Conservation (phyloP, 257 asterid genomes). For the Nicotiana tabacum region DNA sequence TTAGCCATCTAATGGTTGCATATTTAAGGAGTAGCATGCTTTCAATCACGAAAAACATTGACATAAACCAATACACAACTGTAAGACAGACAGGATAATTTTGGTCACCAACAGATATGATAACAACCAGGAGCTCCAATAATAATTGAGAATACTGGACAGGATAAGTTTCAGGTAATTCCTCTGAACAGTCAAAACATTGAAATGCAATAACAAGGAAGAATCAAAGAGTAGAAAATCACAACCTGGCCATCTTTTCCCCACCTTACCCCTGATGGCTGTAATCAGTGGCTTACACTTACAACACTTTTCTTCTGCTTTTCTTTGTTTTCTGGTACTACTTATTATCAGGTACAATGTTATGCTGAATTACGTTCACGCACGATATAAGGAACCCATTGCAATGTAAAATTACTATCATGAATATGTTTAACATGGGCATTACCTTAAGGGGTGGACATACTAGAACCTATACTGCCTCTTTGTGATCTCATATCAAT, state of each 20-base stretch:
- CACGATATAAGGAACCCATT: not conserved
- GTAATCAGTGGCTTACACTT: not conserved
- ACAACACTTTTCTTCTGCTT: not conserved
- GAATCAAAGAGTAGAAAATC: not conserved
- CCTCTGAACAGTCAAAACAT: not conserved
- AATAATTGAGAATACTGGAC: not conserved
- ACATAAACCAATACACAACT: not conserved
- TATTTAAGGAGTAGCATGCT: not conserved
- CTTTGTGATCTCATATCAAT: not conserved
- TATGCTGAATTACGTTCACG: not conserved
- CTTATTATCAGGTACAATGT: not conserved
- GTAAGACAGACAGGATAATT: not conserved
- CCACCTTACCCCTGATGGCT: not conserved
- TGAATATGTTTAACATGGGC: not conserved
- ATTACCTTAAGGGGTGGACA: not conserved
- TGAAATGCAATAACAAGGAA: not conserved
- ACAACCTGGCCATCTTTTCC: not conserved
- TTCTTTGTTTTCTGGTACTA: not conserved
- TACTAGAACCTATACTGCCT: not conserved
- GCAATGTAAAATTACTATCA: not conserved
- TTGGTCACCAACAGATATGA: not conserved
- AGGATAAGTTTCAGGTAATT: not conserved
- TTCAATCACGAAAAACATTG: not conserved
- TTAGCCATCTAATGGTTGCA: not conserved
- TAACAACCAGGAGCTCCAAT: not conserved